These are phyloP conservation scores for Ambrosiella xylebori DNA, from an alignment of 2,329 filamentous ascomycete genomes.

Conservation along the genomic window DNA sequence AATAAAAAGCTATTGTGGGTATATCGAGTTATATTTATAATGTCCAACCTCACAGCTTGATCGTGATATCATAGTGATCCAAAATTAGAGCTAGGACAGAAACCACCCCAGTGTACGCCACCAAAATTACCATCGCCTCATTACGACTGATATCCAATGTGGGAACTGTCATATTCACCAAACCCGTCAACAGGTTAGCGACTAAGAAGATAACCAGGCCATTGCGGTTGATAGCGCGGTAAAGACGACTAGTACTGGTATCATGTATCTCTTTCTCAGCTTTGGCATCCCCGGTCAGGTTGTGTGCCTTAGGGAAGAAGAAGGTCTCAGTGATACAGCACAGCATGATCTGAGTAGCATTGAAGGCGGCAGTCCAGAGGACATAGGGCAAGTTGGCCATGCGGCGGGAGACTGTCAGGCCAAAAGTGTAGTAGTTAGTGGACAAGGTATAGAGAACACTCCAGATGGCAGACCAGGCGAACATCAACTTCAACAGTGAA, in stretches of 20 bases:
- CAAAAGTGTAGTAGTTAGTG: conserved; percentile 50
- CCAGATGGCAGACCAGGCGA: conserved; percentile 51
- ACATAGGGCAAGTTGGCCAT: conserved; percentile 89
- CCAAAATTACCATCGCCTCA: conserved; percentile 54
- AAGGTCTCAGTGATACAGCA: conserved; percentile 64
- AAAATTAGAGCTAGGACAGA: conserved; percentile 50
- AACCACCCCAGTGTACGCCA: conserved; percentile 52
- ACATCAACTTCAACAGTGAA: conserved; percentile 45
- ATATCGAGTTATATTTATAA: no score
- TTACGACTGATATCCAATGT: conserved; percentile 55
- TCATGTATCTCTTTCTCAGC: conserved; percentile 44
- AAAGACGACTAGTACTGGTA: conserved; percentile 60
- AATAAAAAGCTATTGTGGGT: not conserved
- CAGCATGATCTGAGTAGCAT: conserved; percentile 60
- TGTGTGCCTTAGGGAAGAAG: conserved; percentile 44
- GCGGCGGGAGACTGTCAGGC: conserved; percentile 65
- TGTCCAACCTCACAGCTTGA: conserved; percentile 39
- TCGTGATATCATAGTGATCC: conserved; percentile 48
- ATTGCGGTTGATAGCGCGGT: conserved; percentile 75
- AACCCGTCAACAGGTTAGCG: conserved; percentile 76
- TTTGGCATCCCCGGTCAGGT: conserved; percentile 18
- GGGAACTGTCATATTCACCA: conserved; percentile 72
- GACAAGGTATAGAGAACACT: conserved; percentile 53
- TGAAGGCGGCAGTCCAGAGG: conserved; percentile 84
- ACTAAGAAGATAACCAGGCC: conserved; percentile 70